Evolutionary conservation across 805 yeast species (phyloP).

Genomic region (Starmerella roubikii): DNA sequence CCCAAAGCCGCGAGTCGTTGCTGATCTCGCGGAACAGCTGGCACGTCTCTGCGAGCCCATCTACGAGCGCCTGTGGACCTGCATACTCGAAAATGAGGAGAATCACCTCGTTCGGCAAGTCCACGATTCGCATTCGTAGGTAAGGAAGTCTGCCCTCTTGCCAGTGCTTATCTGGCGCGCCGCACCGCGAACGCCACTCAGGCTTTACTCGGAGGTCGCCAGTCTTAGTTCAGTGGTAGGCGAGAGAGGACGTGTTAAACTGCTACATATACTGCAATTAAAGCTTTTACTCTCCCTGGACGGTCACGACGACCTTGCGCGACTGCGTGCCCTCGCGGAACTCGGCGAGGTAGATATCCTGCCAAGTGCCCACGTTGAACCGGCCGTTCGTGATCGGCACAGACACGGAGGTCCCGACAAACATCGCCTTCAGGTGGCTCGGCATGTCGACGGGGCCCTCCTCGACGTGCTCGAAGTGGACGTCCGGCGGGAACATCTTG

Average conservation of each 20-base stretch:
- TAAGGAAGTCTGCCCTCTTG: no score
- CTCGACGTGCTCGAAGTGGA: slow-evolving; percentile 45
- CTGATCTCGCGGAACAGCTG: slow-evolving; percentile 16
- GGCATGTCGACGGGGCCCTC: slow-evolving; percentile 79
- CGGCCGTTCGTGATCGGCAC: slow-evolving; percentile 60
- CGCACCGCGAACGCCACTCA: no score
- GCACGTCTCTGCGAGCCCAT: slow-evolving; percentile 16
- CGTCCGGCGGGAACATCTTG: slow-evolving; percentile 53
- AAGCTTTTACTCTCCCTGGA: slow-evolving; percentile 40
- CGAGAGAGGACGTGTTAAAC: no score
- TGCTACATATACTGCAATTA: no score
- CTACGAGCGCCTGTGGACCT: slow-evolving; percentile 14
- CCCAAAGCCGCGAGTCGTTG: slow-evolving; percentile 19
- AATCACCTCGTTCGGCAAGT: slow-evolving; percentile 15
- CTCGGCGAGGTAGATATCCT: slow-evolving; percentile 65
- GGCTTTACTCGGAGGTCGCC: no score
- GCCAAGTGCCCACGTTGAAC: slow-evolving; percentile 72
- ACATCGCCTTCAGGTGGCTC: slow-evolving; percentile 51
- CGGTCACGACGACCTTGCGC: slow-evolving; percentile 56
- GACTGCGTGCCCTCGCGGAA: slow-evolving; percentile 53
- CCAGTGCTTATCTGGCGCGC: no score
- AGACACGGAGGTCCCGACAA: slow-evolving; percentile 49
- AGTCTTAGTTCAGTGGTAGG: no score
- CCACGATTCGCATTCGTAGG: slow-evolving; percentile 11
- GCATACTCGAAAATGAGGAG: slow-evolving; percentile 15